Evolutionary conservation across 176 grass and related monocot genomes (phyloP).

Genomic region (Musa beccarii): DNA sequence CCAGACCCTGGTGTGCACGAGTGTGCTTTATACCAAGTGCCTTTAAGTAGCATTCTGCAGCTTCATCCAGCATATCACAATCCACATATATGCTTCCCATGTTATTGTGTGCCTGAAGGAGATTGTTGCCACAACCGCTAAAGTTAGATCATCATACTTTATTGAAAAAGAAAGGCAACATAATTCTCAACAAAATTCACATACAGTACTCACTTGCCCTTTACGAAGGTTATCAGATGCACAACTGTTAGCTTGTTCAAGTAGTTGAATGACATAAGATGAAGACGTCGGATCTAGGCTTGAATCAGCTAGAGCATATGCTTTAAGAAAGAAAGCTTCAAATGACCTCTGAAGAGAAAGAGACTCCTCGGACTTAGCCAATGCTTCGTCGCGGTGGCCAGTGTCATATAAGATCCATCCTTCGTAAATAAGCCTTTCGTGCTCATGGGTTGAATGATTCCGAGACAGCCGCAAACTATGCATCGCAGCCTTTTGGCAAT

Average conservation of each 20-base stretch:
- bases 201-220: conserved; percentile 43
- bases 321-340: conserved; percentile 90
- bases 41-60: conserved; percentile 68
- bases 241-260: conserved; percentile 77
- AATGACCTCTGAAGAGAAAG: conserved; percentile 72
- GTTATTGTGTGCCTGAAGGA: conserved; percentile 81
- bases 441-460: conserved; percentile 49
- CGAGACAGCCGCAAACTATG: conserved; percentile 59
- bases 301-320: conserved; percentile 76
- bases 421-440: conserved; percentile 90
- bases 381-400: conserved; percentile 74
- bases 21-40: conserved; percentile 92
- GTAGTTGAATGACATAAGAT: conserved; percentile 63
- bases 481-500: conserved; percentile 88
- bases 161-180: too few relatives aligned
- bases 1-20: conserved; percentile 87
- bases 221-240: conserved; percentile 94
- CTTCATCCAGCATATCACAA: conserved; percentile 80
- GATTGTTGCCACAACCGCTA: not conserved
- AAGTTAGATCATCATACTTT: not conserved
- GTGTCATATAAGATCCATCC: conserved; percentile 95
- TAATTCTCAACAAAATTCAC: not conserved
- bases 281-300: conserved; percentile 52
- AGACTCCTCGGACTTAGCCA: conserved; percentile 77
- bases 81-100: conserved; percentile 97